These are phyloP conservation scores for Dacryopinax spathularia DNA, from an alignment of 768 basidiomycete species.

Conservation along the genomic window DNA sequence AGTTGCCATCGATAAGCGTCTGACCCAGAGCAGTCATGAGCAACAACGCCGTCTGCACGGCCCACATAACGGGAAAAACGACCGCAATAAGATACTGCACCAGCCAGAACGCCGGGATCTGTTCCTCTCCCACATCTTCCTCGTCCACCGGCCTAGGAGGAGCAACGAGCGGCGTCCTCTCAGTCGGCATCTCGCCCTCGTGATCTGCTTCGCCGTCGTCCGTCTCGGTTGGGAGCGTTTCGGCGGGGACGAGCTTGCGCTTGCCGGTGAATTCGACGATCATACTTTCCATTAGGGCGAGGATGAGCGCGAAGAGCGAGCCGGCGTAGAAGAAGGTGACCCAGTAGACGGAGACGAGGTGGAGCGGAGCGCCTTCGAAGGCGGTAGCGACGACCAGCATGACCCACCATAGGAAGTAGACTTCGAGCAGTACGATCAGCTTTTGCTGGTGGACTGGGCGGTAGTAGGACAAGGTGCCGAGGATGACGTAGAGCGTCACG, in stretches of 20 bases:
- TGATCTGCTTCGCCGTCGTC: conserved; percentile 4
- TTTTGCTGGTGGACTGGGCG: conserved; percentile 32
- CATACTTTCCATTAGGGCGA: conserved; percentile 15
- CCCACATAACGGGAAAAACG: conserved; percentile 38
- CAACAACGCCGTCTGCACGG: conserved; percentile 38
- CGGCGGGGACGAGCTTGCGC: not conserved
- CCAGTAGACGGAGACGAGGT: conserved; percentile 30
- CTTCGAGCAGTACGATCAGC: conserved; percentile 36
- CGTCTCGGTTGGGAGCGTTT: not conserved
- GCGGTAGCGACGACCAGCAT: conserved; percentile 38
- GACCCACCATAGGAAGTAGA: conserved; percentile 46
- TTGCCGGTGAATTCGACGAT: not conserved
- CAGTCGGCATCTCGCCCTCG: conserved; percentile 26
- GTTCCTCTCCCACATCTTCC: conserved; percentile 12
- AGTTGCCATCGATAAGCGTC: conserved; percentile 49
- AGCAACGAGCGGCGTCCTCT: conserved; percentile 43
- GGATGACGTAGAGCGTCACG: conserved; percentile 31
- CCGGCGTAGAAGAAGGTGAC: conserved; percentile 41
- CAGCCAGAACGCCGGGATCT: conserved; percentile 40
- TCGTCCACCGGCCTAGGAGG: conserved; percentile 4
- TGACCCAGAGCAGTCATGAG: conserved; percentile 38
- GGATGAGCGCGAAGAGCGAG: conserved; percentile 29
- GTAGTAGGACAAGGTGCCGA: conserved; percentile 21
- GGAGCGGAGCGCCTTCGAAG: not conserved
- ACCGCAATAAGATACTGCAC: conserved; percentile 42